A percentile compares a stretch with the other conserved stretches of the same genome.
phyloP scores from a whole-genome alignment of 1,284 basidiomycete genomes.

The Wolfiporia cocos region DNA sequence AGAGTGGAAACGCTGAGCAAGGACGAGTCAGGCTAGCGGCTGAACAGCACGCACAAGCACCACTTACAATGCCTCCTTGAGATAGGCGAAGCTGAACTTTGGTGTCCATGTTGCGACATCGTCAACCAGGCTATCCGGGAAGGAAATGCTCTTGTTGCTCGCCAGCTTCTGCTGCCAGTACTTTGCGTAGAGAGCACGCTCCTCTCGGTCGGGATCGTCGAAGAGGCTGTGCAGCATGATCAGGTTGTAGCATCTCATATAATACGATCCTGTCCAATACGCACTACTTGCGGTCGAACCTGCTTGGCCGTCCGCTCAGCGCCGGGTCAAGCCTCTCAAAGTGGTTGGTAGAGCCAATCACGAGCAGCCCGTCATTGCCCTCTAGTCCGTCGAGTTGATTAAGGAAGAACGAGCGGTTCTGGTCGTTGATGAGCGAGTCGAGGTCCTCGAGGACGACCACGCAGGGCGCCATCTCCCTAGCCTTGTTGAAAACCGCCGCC shows the following conservation, averaged over 20 bases:
- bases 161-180: conserved; percentile 77
- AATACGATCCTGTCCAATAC: conserved; percentile 21
- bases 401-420: conserved; percentile 79
- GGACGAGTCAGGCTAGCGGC: not conserved
- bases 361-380: conserved; percentile 70
- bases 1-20: conserved; percentile 54
- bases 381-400: conserved; percentile 76
- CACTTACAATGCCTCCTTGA: conserved; percentile 80
- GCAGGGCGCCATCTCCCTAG: conserved; percentile 64
- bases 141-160: conserved; percentile 51
- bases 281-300: conserved; percentile 82
- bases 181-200: conserved; percentile 57
- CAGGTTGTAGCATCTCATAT: not conserved
- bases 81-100: conserved; percentile 75
- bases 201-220: conserved; percentile 57
- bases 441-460: conserved; percentile 77
- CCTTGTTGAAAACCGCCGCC: conserved; percentile 57
- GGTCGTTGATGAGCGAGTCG: conserved; percentile 72
- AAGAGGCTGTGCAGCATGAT: conserved; percentile 38
- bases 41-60: not conserved
- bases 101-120: conserved; percentile 55
- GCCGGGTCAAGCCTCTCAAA: conserved; percentile 74
- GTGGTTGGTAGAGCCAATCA: conserved; percentile 82
- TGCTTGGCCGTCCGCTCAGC: conserved; percentile 68
- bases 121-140: conserved; percentile 57